Base-by-base conservation (phyloP, 805 yeast species). In the Teunomyces gatunensis region DNA sequence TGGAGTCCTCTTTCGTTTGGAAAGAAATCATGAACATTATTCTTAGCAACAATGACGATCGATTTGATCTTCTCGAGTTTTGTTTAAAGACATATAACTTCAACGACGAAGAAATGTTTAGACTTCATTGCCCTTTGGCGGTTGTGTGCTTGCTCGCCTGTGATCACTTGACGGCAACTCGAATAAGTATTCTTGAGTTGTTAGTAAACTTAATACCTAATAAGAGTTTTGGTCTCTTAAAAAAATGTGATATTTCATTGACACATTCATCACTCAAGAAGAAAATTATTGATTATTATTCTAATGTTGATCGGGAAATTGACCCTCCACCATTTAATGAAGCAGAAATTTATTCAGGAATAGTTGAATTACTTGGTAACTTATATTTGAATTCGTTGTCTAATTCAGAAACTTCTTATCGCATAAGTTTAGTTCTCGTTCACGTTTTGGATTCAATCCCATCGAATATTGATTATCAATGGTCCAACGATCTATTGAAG, bases 1-100 rank as follows among this genome's bases (percentile, higher is more conserved):
- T 91, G 2, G 99, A 94, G 59, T 80, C 96, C 0, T 64, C 74
- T 23, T 78, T 78, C 23, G 91, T 94, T 4, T 92, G 96, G 91
- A 74, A 82, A 3, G 64, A 85, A 1, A 53, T 54, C n/a, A 70
- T 79, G 42, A 63, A 64, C 1, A 61, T 84, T 23, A 62, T 83
- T 3, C 46, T 60, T n/a, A 51, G 54, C 2, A 67, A 66, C 1
- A 54, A 47, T 4, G 56, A 48, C 1, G 43, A 55, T 4, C 63
- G 77, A 34, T 54, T 80, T 18, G 77, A 73, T 0, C 67, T 87
- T 15, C 68, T 89, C 6, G 65, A 69, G 4, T 91, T 84, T 61
- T 74, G 88, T 13, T 53, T 89, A 10, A 69, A 72, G 18, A 77
- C 77, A 45, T 92, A 89, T 68, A 80, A 87, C 53, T 81, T 90